Evolutionary conservation across 2,329 filamentous ascomycete species (phyloP), one percentile per base, ranked within the genome.

Genomic region (Paracamarosporium sp.): DNA sequence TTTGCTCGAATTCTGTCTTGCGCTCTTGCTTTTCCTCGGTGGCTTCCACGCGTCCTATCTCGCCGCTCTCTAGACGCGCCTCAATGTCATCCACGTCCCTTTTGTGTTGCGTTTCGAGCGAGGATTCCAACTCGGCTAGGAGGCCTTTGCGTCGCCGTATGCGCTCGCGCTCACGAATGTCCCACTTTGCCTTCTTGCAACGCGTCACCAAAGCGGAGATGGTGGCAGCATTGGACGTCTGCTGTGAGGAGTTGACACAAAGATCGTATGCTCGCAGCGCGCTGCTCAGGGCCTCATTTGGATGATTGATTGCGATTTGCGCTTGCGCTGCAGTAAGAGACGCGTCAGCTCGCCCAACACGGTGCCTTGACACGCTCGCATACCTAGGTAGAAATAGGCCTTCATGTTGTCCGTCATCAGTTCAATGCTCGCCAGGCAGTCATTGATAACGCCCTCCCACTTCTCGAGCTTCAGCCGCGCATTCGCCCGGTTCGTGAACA

Each of bases 401-500:
- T 98, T 98, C 80, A 96, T 89, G 67, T 85, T 88, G 44, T 79
- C 79, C 20, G 84, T 81, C 27, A 86, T 81, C 5, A 96, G 82
- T 57, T 87, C 83, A 48, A 97, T 88, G 62, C 90, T 92, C 50
- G 86, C 82, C 52, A 89, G 78, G 72, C 93, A 94, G 77, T 97
- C 93, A 58, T 86, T 81, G 62, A 95, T 88, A 47, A 90, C 92
- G 9, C 83, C 87, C 28, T 91, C 85, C 86, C 89, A 96, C 66
- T 87, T 82, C 59, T 84, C 79, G 22, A 96, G 84, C 77, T 90
- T 91, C 57, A 95, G 82, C 38, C 93, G 87, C 3, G 90, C 88
- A 79, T 97, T 90, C 50, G 93, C 91, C 53, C 93, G 91, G 79
- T 97, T 98, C 36, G 92, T 94, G 79, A 93, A 97, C 50, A 97